Conservation (phyloP, 306 rosid species). For the Betula pendula region DNA sequence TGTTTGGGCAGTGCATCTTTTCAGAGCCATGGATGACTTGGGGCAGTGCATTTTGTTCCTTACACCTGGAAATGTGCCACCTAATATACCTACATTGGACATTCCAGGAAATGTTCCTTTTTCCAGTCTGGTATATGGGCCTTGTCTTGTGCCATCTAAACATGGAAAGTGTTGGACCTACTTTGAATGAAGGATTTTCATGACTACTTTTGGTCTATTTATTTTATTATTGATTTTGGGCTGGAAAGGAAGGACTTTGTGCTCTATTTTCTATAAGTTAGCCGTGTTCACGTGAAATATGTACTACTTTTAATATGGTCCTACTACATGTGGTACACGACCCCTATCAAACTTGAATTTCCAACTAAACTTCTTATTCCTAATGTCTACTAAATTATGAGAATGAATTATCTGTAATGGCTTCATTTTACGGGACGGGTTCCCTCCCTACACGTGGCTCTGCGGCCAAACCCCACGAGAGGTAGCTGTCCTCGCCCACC, state of each 20-base stretch:
- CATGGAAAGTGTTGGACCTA: constrained; percentile 13
- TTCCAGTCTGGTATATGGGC: constrained; percentile 11
- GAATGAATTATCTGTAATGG: not conserved
- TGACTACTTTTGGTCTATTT: constrained; percentile 23
- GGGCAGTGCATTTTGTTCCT: constrained; percentile 38
- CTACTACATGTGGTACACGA: not conserved
- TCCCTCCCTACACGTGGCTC: too few relatives aligned
- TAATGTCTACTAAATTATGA: not conserved
- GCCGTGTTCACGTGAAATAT: not conserved
- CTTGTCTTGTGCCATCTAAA: constrained; percentile 18
- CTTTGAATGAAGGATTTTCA: constrained; percentile 11
- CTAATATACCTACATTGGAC: constrained; percentile 5
- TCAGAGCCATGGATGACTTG: constrained; percentile 38
- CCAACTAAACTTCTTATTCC: not conserved
- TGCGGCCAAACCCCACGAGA: too few relatives aligned
- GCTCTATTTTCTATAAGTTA: not conserved
- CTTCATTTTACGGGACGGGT: not conserved
- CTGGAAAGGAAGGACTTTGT: not conserved
- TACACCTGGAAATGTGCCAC: constrained; percentile 18
- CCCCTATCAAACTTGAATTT: not conserved
- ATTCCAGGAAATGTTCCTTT: constrained; percentile 21
- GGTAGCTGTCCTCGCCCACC: too few relatives aligned
- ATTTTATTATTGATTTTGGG: not conserved
- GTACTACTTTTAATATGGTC: not conserved
- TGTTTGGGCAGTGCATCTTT: constrained; percentile 45